phyloP scores from a whole-genome alignment of 2,329 filamentous ascomycete genomes.

The Coniochaeta prunicola region DNA sequence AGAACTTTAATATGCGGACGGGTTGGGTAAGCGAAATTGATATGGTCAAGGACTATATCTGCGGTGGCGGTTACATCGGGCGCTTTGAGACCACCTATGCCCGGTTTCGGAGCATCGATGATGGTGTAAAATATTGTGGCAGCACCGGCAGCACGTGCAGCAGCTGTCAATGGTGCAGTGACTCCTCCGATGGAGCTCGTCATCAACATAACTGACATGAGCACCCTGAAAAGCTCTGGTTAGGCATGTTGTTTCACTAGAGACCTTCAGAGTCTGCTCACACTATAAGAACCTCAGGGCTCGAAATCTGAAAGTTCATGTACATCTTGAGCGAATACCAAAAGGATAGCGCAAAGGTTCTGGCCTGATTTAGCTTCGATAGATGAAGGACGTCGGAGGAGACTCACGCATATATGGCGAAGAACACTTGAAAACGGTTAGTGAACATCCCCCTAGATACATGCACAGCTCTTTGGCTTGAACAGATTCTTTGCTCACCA shows the following conservation, averaged over 20 bases:
- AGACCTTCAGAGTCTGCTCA: slow-evolving; percentile 22
- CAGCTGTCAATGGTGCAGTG: slow-evolving; percentile 47
- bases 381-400: slow-evolving; percentile 16
- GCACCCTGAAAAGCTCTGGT: slow-evolving; percentile 22
- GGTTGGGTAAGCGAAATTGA: slow-evolving; percentile 61
- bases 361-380: slow-evolving; percentile 8
- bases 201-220: slow-evolving; percentile 52
- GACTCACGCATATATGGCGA: slow-evolving; percentile 20
- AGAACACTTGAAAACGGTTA: slow-evolving; percentile 18
- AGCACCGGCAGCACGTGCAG: slow-evolving; percentile 46
- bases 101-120: slow-evolving; percentile 33
- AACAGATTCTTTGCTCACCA: slow-evolving; percentile 8
- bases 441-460: too few species aligned
- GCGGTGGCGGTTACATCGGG: slow-evolving; percentile 37
- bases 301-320: slow-evolving; percentile 35
- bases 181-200: slow-evolving; percentile 48
- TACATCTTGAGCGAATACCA: slow-evolving; percentile 53
- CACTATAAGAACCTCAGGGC: slow-evolving; percentile 48
- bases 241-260: background rate
- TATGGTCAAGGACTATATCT: slow-evolving; percentile 52
- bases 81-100: slow-evolving; percentile 27
- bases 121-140: slow-evolving; percentile 49
- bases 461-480: background rate
- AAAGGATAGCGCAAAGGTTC: slow-evolving; percentile 48
- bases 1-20: slow-evolving; percentile 39